Percentiles rank a stretch among this genome's conserved stretches.
Conservation (phyloP, 306 rosid species). For the Dryas drummondii region DNA sequence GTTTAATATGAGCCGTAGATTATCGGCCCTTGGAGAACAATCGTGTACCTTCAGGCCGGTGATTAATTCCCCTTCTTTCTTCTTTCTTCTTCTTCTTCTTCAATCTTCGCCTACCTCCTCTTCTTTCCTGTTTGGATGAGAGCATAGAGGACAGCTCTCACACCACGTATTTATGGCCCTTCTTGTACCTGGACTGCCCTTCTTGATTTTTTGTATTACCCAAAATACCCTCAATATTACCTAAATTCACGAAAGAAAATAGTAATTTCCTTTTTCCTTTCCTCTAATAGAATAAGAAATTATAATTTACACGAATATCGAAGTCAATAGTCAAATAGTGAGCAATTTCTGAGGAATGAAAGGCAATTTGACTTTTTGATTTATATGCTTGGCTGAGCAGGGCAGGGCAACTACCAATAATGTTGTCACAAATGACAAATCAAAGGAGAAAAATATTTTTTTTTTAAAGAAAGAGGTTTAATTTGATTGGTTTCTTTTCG, state of each 20-base stretch:
- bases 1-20: slow-evolving; percentile 17
- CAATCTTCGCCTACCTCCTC: background rate
- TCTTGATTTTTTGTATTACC: background rate
- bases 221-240: background rate
- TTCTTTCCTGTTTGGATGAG: slow-evolving; percentile 29
- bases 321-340: slow-evolving; percentile 25
- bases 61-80: slow-evolving; percentile 15
- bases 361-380: slow-evolving; percentile 21
- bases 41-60: slow-evolving; percentile 16
- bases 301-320: background rate
- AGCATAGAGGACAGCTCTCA: slow-evolving; percentile 5
- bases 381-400: too few relatives aligned
- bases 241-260: background rate
- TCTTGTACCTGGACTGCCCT: slow-evolving; percentile 19
- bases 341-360: background rate
- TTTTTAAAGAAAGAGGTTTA: too few relatives aligned
- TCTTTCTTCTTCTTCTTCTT: background rate
- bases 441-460: too few relatives aligned
- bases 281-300: background rate
- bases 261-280: background rate
- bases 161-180: slow-evolving; percentile 28
- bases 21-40: slow-evolving; percentile 14
- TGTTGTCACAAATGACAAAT: too few relatives aligned
- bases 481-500: too few relatives aligned
- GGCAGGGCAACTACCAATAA: too few relatives aligned